phyloP scores from a whole-genome alignment of 768 basidiomycete genomes.

The Auriscalpium microsporum region DNA sequence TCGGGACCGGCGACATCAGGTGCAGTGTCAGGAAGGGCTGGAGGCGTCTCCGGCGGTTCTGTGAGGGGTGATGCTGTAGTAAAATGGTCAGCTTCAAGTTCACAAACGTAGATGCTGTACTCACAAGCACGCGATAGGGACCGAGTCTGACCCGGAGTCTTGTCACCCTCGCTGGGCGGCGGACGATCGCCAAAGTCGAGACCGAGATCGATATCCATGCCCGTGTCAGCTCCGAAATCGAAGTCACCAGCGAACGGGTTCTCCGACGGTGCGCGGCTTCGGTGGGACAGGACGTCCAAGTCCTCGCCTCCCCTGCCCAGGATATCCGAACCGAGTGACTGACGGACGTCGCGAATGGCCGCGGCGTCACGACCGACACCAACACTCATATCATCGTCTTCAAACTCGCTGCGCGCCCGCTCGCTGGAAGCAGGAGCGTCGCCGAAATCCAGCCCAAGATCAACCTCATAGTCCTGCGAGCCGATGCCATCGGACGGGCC shows the following conservation, averaged over 20 bases:
- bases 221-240: constrained; percentile 37
- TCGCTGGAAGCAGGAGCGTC: constrained; percentile 26
- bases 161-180: constrained; percentile 35
- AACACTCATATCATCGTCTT: constrained; percentile 49
- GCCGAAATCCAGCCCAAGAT: constrained; percentile 73
- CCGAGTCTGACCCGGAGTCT: constrained; percentile 51
- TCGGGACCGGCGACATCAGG: constrained; percentile 43
- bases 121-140: constrained; percentile 57
- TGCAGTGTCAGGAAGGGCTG: constrained; percentile 45
- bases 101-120: constrained; percentile 17
- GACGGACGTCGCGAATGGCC: constrained; percentile 32
- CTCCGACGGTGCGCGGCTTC: constrained; percentile 58
- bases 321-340: constrained; percentile 57
- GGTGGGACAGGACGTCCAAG: constrained; percentile 53
- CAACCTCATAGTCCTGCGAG: constrained; percentile 74
- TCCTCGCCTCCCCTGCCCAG: constrained; percentile 45
- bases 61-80: constrained; percentile 64
- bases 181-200: constrained; percentile 60
- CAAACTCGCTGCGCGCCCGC: constrained; percentile 24
- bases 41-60: constrained; percentile 71
- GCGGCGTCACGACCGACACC: constrained; percentile 73
- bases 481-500: constrained; percentile 78
- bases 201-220: constrained; percentile 55
- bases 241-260: constrained; percentile 53
- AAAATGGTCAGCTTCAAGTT: constrained; percentile 1